Percentiles rank a stretch among this genome's conserved stretches.
phyloP scores from a whole-genome alignment of 805 yeast genomes.

The Cyberlindnera samutprakarnensis region DNA sequence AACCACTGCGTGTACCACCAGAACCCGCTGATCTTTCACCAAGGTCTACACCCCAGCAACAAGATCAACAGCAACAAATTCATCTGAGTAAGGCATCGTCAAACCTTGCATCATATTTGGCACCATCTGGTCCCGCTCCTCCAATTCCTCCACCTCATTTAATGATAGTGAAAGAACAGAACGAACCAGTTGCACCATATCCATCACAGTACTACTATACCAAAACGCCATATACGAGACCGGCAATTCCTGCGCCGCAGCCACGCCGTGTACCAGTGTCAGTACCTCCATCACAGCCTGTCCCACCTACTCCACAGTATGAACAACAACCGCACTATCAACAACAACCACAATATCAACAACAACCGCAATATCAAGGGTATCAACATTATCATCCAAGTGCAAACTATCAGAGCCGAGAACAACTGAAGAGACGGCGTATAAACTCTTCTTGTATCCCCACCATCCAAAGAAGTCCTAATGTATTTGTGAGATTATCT shows the following conservation, averaged over 20 bases:
- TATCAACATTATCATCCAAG: no score
- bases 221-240: not conserved
- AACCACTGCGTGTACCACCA: not conserved
- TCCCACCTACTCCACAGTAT: not conserved
- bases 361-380: constrained; percentile 2
- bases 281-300: not conserved
- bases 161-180: constrained; percentile 1
- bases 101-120: not conserved
- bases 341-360: constrained; percentile 2
- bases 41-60: not conserved
- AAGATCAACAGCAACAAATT: not conserved
- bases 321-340: constrained; percentile 3
- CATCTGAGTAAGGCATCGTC: not conserved
- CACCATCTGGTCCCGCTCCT: constrained; percentile 24
- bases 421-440: constrained; percentile 8
- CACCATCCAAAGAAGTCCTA: constrained; percentile 28
- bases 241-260: not conserved
- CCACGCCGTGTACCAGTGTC: constrained; percentile 2
- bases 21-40: not conserved
- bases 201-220: constrained; percentile 2
- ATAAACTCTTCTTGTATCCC: constrained; percentile 22
- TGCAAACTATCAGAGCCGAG: no score
- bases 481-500: constrained; percentile 34
- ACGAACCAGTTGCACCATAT: constrained; percentile 6
- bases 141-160: constrained; percentile 11